Conservation (phyloP, 331 rosid genomes). For the Rosa hybrid region DNA sequence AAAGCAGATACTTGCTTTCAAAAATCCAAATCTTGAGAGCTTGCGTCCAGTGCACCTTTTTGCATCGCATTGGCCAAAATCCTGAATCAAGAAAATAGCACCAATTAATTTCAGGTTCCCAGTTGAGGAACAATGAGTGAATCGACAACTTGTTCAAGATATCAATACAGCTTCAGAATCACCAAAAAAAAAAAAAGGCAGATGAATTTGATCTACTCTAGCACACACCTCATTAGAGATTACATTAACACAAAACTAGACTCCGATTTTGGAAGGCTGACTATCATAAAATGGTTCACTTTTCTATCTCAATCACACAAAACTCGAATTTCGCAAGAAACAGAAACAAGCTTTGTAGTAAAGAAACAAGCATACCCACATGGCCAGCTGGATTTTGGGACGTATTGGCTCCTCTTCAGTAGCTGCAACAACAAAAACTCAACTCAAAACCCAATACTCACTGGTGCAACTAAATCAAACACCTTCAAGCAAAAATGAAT, state of each 20-base stretch:
- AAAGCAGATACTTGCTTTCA: slow-evolving; percentile 61
- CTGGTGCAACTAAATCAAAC: slow-evolving; percentile 20
- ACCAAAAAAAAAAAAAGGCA: not conserved
- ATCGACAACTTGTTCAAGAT: not conserved
- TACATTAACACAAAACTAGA: not conserved
- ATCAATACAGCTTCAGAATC: not conserved
- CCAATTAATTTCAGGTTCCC: slow-evolving; percentile 6
- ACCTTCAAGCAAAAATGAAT: not conserved
- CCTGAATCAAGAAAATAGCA: slow-evolving; percentile 54
- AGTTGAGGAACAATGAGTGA: too few relatives aligned
- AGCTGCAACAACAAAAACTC: slow-evolving; percentile 28
- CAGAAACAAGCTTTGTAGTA: not conserved
- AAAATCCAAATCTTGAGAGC: slow-evolving; percentile 76
- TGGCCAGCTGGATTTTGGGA: slow-evolving; percentile 77
- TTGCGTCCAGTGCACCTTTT: slow-evolving; percentile 97
- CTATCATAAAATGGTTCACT: not conserved
- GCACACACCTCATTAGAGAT: not conserved
- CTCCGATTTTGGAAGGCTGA: not conserved
- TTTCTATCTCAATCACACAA: not conserved
- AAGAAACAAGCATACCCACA: slow-evolving; percentile 71
- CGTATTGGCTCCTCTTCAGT: slow-evolving; percentile 43
- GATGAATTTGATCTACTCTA: not conserved
- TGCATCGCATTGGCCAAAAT: slow-evolving; percentile 92
- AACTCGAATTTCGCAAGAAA: not conserved
- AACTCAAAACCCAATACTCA: slow-evolving; percentile 7